Base-by-base conservation (phyloP, 345 rosid species). In the Moricandia arvensis region DNA sequence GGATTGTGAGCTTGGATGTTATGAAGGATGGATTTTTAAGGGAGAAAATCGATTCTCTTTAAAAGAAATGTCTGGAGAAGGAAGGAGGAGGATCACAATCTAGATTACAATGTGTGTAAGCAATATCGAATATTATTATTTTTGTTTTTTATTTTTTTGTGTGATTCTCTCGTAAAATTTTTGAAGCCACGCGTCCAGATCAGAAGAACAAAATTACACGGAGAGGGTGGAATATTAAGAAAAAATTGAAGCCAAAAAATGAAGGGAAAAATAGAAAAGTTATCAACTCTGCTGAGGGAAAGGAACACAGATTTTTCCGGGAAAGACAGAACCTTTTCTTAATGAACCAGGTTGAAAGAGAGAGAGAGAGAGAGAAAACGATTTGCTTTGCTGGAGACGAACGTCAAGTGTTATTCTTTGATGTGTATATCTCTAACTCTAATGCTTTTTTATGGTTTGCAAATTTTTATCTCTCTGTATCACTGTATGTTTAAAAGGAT, bases 1-100 rank as follows among this genome's bases (percentile, higher is more conserved):
- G 13, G 27, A 30, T 34, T 76, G 88, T 83, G 85, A 77, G 79
- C 85, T 85, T 87, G 71, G 78, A 81, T 86, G 82, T 74, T 82
- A 66, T 73, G 84, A 72, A 82, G 73, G 83, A 90, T 82, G 84
- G 79, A 83, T 83, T 79, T 75, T 43, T 43, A 79, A 77, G 75
- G 91, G 83, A 47, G 38, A 29, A 49, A 26, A 71, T n/a, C 35
- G 75, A 76, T 70, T 41, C 66, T 70, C 9, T 61, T 41, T 49
- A 49, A 2, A n/a, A 47, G 8, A 35, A 53, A 49, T 69, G 64
- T 61, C 55, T 51, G 74, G 33, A 49, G 62, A 59, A 60, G 13
- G 41, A 41, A 41, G 53, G 53, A 41, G 53, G 53, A 69, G 51
- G 70, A 76, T 69, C 64, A 61, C 43, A 43, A 64, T 71, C 54